Percentiles rank a stretch among this genome's conserved stretches.
Conservation (phyloP, 1,139 yeast genomes). For the Pichia kudriavzevii region DNA sequence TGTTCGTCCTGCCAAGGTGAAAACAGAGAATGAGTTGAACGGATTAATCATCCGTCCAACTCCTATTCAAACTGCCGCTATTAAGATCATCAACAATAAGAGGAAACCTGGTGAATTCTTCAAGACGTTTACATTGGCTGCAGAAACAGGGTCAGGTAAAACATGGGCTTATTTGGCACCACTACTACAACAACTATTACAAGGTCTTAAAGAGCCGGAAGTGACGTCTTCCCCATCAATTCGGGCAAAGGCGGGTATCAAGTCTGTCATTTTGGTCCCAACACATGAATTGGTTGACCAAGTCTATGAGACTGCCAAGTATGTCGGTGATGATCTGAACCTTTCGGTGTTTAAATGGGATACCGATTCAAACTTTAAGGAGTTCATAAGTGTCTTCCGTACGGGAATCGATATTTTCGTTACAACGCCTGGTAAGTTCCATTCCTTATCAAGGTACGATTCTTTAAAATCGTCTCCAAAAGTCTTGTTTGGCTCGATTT, state of each 20-base stretch:
- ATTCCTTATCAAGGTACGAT: constrained; percentile 25
- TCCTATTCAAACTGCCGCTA: constrained; percentile 54
- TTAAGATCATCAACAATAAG: constrained; percentile 37
- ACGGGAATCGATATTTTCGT: constrained; percentile 67
- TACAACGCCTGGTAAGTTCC: constrained; percentile 72
- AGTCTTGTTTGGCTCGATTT: constrained; percentile 30
- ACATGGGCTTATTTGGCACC: constrained; percentile 88
- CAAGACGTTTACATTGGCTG: constrained; percentile 74
- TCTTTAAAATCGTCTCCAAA: constrained; percentile 25
- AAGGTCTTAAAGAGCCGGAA: constrained; percentile 31
- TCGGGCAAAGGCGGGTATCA: constrained; percentile 35
- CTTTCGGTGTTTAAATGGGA: constrained; percentile 54
- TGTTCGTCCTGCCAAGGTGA: constrained; percentile 39
- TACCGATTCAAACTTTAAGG: constrained; percentile 31
- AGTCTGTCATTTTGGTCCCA: constrained; percentile 74
- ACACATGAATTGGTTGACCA: constrained; percentile 86
- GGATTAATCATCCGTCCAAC: constrained; percentile 43
- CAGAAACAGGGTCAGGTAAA: constrained; percentile 96
- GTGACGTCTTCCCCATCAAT: constrained; percentile 8
- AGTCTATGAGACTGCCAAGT: constrained; percentile 47
- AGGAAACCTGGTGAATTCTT: constrained; percentile 33
- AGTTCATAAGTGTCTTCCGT: constrained; percentile 41
- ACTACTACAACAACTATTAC: constrained; percentile 44
- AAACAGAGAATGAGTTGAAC: constrained; percentile 26
- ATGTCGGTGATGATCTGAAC: constrained; percentile 34